These are phyloP conservation scores for Hypoxylon lenormandii DNA, from an alignment of 495 filamentous ascomycete genomes.

Conservation along the genomic window DNA sequence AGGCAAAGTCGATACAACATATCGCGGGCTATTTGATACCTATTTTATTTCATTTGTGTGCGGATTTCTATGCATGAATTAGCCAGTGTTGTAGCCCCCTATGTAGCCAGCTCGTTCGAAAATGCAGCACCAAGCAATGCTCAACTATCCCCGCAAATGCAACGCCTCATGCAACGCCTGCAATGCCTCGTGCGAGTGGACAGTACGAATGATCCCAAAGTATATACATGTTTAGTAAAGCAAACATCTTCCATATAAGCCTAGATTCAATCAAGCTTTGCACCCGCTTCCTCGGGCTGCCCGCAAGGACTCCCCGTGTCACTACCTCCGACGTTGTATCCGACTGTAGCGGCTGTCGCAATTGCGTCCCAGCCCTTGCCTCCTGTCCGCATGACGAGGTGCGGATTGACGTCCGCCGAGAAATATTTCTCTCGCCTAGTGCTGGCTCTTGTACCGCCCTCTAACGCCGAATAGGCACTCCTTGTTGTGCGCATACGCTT, in stretches of 20 bases:
- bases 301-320: neutral
- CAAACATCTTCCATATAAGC: neutral
- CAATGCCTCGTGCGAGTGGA: neutral
- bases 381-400: constrained; percentile 73
- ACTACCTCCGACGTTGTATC: neutral
- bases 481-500: constrained; percentile 81
- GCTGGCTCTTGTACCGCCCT: constrained; percentile 78
- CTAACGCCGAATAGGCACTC: constrained; percentile 82
- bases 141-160: neutral
- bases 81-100: neutral
- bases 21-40: neutral
- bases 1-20: neutral
- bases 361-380: constrained; percentile 71
- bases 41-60: constrained; percentile 8
- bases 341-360: constrained; percentile 38
- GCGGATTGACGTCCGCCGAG: constrained; percentile 70
- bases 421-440: constrained; percentile 85
- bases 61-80: constrained; percentile 6
- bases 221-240: constrained; percentile 18
- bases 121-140: constrained; percentile 22
- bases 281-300: neutral
- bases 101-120: constrained; percentile 9
- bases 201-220: neutral
- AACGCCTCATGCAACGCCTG: constrained; percentile 4
- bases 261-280: neutral